Evolutionary conservation across 2,329 filamentous ascomycete genomes (phyloP), one percentile per base, ranked within the genome.

Genomic region (Claviceps cyperi): DNA sequence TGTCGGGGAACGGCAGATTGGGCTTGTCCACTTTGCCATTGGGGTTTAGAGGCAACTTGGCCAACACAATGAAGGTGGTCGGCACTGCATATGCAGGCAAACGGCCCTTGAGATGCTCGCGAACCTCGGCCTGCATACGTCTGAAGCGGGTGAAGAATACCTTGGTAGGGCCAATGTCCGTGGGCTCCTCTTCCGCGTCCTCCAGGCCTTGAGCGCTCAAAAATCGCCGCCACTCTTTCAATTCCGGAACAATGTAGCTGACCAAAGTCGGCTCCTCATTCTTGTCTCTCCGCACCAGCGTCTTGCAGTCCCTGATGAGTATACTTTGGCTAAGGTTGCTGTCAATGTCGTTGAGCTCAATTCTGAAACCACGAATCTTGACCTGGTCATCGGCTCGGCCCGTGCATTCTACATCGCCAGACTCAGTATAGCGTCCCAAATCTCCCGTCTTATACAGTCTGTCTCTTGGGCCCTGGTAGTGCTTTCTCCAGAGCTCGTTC

Each of bases 321-420:
- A 78, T 80, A 66, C 86, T 79, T 43, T 81, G 76, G 49, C 80
- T 84, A 45, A 96, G 70, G 63, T 94, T 83, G 41, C 75, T 84
- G 65, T 97, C 90, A 57, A 97, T 96, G 57, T 97, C 92, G 55
- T 84, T 84, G 44, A 97, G 80, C 68, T 98, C 92, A 57, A 98
- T 94, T 53, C 91, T 78, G 74, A 96, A 97, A 1, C 91, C 91
- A 53, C 92, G 84, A 56, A 97, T 91, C 73, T 97, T 98, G 70
- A 96, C 86, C 63, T 97, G 91, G 57, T 84, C 78, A 61, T 97
- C 91, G 22, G 81, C 81, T 52, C 92, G 77, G 21, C 91, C 91
- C 9, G 84, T 83, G 60, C 81, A 86, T 60, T 85, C 84, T 11
- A 88, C 83, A 55, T 83, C 81, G 37, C 86, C 87, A 7, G 68